A percentile compares a stretch with the other conserved stretches of the same genome.
These are phyloP conservation scores for Pestalotiopsis sp. DNA, from an alignment of 2,329 filamentous ascomycete genomes.

Conservation along the genomic window DNA sequence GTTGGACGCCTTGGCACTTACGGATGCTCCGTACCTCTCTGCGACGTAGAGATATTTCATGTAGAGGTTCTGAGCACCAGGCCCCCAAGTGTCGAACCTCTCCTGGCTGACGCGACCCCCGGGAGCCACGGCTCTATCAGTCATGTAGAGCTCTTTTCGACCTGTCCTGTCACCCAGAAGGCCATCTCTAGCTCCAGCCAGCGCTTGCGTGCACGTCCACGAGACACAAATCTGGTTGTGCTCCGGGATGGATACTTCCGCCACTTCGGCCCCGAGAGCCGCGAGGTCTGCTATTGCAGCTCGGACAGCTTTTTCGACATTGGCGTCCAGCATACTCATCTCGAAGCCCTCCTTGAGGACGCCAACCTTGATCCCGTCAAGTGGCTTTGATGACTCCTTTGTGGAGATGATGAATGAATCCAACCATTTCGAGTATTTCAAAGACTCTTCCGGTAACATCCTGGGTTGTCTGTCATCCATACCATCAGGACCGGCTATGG, in stretches of 20 bases:
- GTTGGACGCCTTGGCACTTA: slow-evolving; percentile 26
- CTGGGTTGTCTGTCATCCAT: slow-evolving; percentile 33
- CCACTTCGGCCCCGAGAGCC: slow-evolving; percentile 30
- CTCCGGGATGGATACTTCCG: slow-evolving; percentile 30
- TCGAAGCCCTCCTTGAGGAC: slow-evolving; percentile 33
- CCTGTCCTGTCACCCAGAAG: slow-evolving; percentile 3
- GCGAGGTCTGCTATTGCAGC: slow-evolving; percentile 28
- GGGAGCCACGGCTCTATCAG: slow-evolving; percentile 1
- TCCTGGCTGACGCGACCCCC: neutral
- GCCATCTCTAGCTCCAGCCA: slow-evolving; percentile 8
- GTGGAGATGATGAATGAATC: slow-evolving; percentile 10
- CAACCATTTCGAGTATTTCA: slow-evolving; percentile 21
- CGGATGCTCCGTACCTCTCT: slow-evolving; percentile 26
- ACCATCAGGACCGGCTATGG: slow-evolving; percentile 33
- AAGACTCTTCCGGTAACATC: slow-evolving; percentile 19
- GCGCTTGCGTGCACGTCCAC: slow-evolving; percentile 18
- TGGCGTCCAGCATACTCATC: slow-evolving; percentile 24
- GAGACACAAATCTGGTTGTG: slow-evolving; percentile 25
- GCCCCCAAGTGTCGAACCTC: neutral
- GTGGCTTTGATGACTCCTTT: slow-evolving; percentile 12
- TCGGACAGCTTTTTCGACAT: slow-evolving; percentile 25
- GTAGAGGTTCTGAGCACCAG: slow-evolving; percentile 22
- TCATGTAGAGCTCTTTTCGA: neutral
- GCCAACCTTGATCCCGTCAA: slow-evolving; percentile 30
- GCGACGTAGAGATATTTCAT: slow-evolving; percentile 25